phyloP scores from a whole-genome alignment of 2,329 filamentous ascomycete genomes.

The Trichophyton mentagrophytes region DNA sequence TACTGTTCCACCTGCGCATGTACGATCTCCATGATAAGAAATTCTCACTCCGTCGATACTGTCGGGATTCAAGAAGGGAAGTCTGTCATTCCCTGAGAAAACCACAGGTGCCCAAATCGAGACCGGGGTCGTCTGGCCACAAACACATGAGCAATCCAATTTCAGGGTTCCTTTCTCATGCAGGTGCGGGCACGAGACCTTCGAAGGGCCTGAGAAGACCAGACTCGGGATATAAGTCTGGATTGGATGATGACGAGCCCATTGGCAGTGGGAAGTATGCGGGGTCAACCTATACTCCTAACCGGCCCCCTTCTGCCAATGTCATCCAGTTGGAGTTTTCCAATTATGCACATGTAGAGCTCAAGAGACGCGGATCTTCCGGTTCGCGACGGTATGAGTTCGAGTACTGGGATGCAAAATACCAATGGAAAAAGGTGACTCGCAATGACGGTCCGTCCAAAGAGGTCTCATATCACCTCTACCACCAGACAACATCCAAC shows the following conservation, averaged over 20 bases:
- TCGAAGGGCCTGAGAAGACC: constrained; percentile 38
- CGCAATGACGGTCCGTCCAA: constrained; percentile 53
- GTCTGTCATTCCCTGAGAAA: constrained; percentile 74
- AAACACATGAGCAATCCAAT: constrained; percentile 50
- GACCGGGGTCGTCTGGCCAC: constrained; percentile 41
- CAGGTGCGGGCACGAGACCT: constrained; percentile 37
- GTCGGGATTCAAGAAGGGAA: constrained; percentile 81
- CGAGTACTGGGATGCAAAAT: constrained; percentile 80
- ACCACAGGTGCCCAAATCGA: constrained; percentile 44
- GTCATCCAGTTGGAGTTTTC: constrained; percentile 86
- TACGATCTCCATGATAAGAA: constrained; percentile 75
- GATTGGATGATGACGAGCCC: constrained; percentile 30
- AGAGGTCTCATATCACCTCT: constrained; percentile 65
- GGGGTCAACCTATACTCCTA: not conserved
- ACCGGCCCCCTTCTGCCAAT: constrained; percentile 47
- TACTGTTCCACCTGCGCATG: constrained; percentile 90
- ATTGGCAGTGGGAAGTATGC: constrained; percentile 12
- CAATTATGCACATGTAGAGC: constrained; percentile 86
- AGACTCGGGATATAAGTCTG: constrained; percentile 46
- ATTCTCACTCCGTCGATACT: constrained; percentile 84
- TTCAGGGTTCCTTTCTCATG: constrained; percentile 43
- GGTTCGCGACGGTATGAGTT: constrained; percentile 71
- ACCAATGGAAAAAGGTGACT: constrained; percentile 66
- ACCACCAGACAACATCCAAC: constrained; percentile 51
- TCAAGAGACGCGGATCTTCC: constrained; percentile 56